Percentiles rank a stretch among this genome's conserved stretches.
Conservation (phyloP, 1,284 basidiomycete genomes). For the Inonotus hispidus region DNA sequence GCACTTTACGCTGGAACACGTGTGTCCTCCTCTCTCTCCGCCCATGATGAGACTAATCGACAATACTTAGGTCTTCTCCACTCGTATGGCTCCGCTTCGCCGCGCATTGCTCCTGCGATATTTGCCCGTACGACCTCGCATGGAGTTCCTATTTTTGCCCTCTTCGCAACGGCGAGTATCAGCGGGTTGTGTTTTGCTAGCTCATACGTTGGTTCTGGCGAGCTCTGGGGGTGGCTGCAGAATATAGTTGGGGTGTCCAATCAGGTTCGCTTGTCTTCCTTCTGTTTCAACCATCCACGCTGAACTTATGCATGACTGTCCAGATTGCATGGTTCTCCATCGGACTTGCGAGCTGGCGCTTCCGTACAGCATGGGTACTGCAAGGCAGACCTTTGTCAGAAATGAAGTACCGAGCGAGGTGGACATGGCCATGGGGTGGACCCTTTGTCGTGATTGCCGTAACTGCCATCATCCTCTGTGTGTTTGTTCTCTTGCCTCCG, state of each 20-base stretch:
- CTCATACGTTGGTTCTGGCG: slow-evolving; percentile 66
- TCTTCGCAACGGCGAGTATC: slow-evolving; percentile 64
- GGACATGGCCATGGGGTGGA: slow-evolving; percentile 80
- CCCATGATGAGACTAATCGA: not conserved
- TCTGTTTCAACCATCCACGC: not conserved
- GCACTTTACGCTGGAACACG: slow-evolving; percentile 75
- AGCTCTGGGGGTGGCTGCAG: slow-evolving; percentile 73
- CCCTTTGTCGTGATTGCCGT: slow-evolving; percentile 64
- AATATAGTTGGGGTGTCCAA: slow-evolving; percentile 80
- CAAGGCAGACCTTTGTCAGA: slow-evolving; percentile 64
- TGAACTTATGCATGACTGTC: not conserved
- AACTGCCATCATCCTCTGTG: slow-evolving; percentile 53
- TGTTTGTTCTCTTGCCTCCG: slow-evolving; percentile 23
- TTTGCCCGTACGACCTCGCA: slow-evolving; percentile 55
- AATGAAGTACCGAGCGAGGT: slow-evolving; percentile 61
- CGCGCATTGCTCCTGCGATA: slow-evolving; percentile 57
- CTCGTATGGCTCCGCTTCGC: slow-evolving; percentile 51
- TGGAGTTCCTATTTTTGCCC: slow-evolving; percentile 61
- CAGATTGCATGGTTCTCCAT: slow-evolving; percentile 76
- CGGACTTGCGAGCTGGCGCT: slow-evolving; percentile 72
- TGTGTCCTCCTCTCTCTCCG: not conserved
- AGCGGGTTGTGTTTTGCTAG: slow-evolving; percentile 65
- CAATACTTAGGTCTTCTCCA: slow-evolving; percentile 47
- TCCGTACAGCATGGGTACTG: slow-evolving; percentile 65
- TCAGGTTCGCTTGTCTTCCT: slow-evolving; percentile 32